Conservation (phyloP, 2,329 filamentous ascomycete genomes). For the Drechslera avenae region DNA sequence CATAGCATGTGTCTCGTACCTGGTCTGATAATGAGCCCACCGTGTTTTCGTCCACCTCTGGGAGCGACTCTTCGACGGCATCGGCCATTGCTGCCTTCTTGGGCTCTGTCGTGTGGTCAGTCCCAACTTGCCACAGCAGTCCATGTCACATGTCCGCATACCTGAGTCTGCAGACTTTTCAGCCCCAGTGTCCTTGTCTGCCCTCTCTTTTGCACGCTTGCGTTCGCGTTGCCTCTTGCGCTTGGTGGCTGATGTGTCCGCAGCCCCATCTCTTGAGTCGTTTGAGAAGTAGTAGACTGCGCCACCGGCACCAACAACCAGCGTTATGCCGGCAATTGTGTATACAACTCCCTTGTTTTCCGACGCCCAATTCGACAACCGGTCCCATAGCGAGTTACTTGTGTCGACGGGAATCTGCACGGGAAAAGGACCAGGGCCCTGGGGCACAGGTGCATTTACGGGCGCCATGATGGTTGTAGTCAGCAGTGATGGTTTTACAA, state of each 20-base stretch:
- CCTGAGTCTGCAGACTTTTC: constrained; percentile 34
- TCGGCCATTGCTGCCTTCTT: constrained; percentile 47
- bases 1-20: constrained; percentile 23
- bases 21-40: constrained; percentile 53
- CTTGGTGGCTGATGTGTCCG: constrained; percentile 51
- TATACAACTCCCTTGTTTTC: constrained; percentile 97
- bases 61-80: constrained; percentile 53
- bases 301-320: constrained; percentile 88
- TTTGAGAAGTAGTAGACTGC: constrained; percentile 83
- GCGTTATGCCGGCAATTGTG: constrained; percentile 91
- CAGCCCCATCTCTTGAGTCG: constrained; percentile 53
- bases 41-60: constrained; percentile 55
- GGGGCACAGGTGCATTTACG: constrained; percentile 34
- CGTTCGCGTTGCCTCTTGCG: constrained; percentile 90
- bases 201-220: constrained; percentile 80
- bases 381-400: constrained; percentile 78
- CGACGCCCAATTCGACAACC: constrained; percentile 86
- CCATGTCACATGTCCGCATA: constrained; percentile 17
- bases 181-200: constrained; percentile 57
- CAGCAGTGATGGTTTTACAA: constrained; percentile 5
- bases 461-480: constrained; percentile 35
- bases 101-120: constrained; percentile 21
- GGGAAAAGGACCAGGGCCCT: constrained; percentile 43
- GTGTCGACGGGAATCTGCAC: constrained; percentile 44
- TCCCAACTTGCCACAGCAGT: constrained; percentile 29